These are phyloP conservation scores for Nannochloris sp. DNA, from an alignment of 139 green algal genomes.

Conservation along the genomic window DNA sequence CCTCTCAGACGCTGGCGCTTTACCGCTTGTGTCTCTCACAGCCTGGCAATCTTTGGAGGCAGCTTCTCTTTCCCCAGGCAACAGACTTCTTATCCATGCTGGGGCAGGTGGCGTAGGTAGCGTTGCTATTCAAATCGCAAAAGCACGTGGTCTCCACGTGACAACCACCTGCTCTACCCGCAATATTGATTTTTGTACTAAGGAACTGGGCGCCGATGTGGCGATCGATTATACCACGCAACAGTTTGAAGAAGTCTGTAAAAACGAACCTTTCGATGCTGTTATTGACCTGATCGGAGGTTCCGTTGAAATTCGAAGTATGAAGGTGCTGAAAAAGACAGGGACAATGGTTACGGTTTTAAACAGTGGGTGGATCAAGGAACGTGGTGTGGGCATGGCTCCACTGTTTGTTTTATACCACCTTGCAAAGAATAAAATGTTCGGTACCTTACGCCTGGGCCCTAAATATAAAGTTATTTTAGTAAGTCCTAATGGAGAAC, in stretches of 20 bases:
- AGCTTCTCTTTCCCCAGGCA: constrained; percentile 4
- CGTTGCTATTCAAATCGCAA: constrained; percentile 31
- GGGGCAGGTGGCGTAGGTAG: constrained; percentile 31
- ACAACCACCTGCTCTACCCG: constrained; percentile 37
- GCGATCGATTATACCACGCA: constrained; percentile 55
- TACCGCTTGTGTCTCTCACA: constrained; percentile 28
- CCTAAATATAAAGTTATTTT: constrained; percentile 9
- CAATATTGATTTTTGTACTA: constrained; percentile 36
- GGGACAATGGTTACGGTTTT: constrained; percentile 6
- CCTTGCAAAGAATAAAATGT: not conserved
- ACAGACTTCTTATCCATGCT: constrained; percentile 35
- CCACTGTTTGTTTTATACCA: not conserved
- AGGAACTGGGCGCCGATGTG: constrained; percentile 39
- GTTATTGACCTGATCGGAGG: constrained; percentile 17
- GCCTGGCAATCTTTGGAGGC: constrained; percentile 34
- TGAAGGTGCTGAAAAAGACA: constrained; percentile 1
- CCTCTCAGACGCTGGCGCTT: constrained; percentile 18
- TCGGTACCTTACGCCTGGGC: constrained; percentile 8
- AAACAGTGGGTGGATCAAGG: not conserved
- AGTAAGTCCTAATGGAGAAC: not conserved
- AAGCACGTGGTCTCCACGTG: constrained; percentile 41
- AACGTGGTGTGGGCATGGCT: not conserved
- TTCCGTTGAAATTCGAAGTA: constrained; percentile 3
- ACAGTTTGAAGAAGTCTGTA: constrained; percentile 1
- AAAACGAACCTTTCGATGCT: not conserved